A percentile compares a stretch with the other conserved stretches of the same genome.
Evolutionary conservation across 805 yeast genomes (phyloP).

Genomic region (Candida takata): DNA sequence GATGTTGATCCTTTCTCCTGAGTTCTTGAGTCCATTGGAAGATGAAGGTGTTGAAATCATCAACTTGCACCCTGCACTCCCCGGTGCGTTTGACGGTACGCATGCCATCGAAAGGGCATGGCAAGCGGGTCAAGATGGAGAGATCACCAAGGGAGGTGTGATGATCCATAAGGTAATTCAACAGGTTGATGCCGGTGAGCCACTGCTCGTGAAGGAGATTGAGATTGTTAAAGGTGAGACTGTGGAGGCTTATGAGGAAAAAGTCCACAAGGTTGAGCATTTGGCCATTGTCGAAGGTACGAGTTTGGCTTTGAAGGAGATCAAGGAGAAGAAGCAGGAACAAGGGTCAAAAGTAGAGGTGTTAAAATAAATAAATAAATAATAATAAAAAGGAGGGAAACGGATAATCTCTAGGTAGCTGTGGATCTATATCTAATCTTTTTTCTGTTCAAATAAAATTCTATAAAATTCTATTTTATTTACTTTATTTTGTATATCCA

Average conservation of each 20-base stretch:
- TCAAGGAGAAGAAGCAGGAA: slow-evolving; percentile 6
- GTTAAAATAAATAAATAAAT: no score
- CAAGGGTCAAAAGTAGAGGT: no score
- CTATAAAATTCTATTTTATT: no score
- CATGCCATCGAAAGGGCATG: slow-evolving; percentile 96
- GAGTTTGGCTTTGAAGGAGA: slow-evolving; percentile 41
- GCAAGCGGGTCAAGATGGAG: slow-evolving; percentile 88
- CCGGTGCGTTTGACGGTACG: slow-evolving; percentile 95
- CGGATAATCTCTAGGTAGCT: no score
- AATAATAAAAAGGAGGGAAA: no score
- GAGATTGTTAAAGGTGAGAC: slow-evolving; percentile 66
- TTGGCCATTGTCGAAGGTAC: slow-evolving; percentile 92
- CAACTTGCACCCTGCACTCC: slow-evolving; percentile 94
- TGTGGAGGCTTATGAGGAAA: slow-evolving; percentile 68
- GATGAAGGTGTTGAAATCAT: slow-evolving; percentile 67
- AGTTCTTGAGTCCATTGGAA: slow-evolving; percentile 61
- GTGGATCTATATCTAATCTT: no score
- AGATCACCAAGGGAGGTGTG: slow-evolving; percentile 72
- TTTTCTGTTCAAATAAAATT: no score
- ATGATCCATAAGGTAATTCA: slow-evolving; percentile 97
- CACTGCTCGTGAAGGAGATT: slow-evolving; percentile 75
- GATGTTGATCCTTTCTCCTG: slow-evolving; percentile 86
- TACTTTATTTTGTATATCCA: no score
- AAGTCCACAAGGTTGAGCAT: slow-evolving; percentile 84
- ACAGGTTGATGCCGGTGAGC: slow-evolving; percentile 91